Base-by-base conservation (phyloP, 352 stramenopile genomes). In the Phytophthora europaea region DNA sequence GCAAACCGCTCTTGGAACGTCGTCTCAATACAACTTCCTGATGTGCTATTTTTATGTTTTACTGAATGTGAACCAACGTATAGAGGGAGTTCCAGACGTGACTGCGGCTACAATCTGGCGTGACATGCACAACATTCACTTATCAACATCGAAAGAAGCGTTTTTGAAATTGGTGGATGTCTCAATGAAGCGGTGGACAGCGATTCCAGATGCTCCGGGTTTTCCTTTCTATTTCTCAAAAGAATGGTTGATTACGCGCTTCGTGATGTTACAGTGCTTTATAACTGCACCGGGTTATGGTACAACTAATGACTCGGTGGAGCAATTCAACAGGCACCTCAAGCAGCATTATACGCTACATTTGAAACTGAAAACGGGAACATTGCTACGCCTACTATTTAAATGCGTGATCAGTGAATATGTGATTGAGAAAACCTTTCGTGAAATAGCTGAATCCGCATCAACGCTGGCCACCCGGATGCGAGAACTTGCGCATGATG, bases 331-430 rank as follows among this genome's bases (percentile, higher is more conserved):
- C 38, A 47, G 38, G 12, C 38, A 47, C 38, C 2, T 47, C 38
- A 47, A 47, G 16, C 38, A 47, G 38, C 38, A 47, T 18, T 47
- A 47, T 18, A n/a, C 38, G 38, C 38, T 47, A 18, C 38, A 47
- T 18, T 47, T 47, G 10, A 47, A 47, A 18, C 16, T 47, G 4
- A 47, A 47, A n/a, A 47, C 16, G 38, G 38, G 10, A 47, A 47
- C 38, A 47, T 18, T 47, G 38, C 6, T 60, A 18, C 45, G 38
- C 6, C 43, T 48, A 47, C 45, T 65, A 5, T 45, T 45, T n/a
- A 3, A 65, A 15, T 57, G 59, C n/a, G 43, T 47, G 2, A 18
- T 47, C 1, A 65, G 31, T 23, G 59, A 65, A 38, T 65, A 28
- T 2, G 47, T 12, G 5, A 34, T 0, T 36, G 47, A 3, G 2